Evolutionary conservation across 306 rosid genomes (phyloP).

Genomic region (Cucumis hystrix): DNA sequence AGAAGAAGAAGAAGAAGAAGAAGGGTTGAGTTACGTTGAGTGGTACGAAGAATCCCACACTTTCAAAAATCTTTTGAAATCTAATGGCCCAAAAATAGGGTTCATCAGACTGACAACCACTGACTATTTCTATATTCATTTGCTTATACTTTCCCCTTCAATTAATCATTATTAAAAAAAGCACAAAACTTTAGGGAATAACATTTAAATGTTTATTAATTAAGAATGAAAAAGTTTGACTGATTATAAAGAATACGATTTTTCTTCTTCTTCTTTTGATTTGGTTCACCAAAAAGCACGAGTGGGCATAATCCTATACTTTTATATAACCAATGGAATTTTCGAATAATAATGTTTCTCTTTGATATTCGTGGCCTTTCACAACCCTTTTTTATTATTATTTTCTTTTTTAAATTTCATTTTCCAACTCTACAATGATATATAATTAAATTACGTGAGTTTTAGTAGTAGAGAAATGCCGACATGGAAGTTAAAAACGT

Average conservation of each 20-base stretch:
- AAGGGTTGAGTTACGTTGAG: neutral
- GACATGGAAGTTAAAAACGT: too few species aligned
- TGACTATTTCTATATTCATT: neutral
- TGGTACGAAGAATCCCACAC: neutral
- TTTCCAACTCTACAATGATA: too few species aligned
- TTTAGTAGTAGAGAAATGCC: too few species aligned
- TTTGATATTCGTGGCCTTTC: conserved; percentile 24
- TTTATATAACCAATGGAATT: conserved; percentile 4
- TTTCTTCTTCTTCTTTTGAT: neutral
- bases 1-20: neutral
- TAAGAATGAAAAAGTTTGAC: neutral
- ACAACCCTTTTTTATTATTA: neutral
- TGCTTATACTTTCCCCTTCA: neutral
- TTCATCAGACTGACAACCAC: neutral
- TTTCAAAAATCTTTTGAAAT: neutral
- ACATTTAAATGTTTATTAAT: neutral
- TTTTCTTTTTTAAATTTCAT: neutral
- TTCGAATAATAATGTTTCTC: conserved; percentile 26
- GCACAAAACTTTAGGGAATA: neutral
- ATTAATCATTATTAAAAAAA: neutral
- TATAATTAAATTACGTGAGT: too few species aligned
- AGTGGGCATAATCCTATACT: neutral
- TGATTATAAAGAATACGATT: neutral
- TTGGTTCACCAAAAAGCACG: neutral
- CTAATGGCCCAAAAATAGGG: neutral